Evolutionary conservation across 345 rosid genomes (phyloP), one percentile per base, ranked within the genome.

Genomic region (Camelina hispida): DNA sequence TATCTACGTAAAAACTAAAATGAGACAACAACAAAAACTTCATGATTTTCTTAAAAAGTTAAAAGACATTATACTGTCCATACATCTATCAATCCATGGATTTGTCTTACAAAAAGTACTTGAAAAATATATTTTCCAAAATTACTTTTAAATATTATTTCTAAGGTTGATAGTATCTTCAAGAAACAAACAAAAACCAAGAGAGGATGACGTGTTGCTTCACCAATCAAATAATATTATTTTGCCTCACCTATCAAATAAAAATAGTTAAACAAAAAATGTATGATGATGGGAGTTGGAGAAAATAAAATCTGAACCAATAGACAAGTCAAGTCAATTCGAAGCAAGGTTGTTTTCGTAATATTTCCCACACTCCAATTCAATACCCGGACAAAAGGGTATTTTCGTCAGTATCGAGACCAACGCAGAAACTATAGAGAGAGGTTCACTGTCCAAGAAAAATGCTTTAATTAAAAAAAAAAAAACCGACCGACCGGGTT

Each of bases 371-470:
- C 4, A 28, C 0, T 28, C 10, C 1, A 32, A n/a, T 23, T 2
- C 15, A 68, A 20, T 40, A 38, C 20, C 17, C 48, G 0, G 47
- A 63, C 46, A 76, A 70, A 75, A 68, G 71, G 76, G 52, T 48
- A 38, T 56, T 56, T 37, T 2, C 66, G 80, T 77, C 80, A 76
- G 63, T 8, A 20, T 1, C 0, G 25, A 14, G 42, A 50, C 48
- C 50, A 66, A 66, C 72, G 60, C 32, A 76, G 35, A 64, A 76
- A 69, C 38, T 30, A 56, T 38, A 9, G 42, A 25, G 30, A 38
- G 13, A 51, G 58, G 50, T 62, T 44, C 71, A 69, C 52, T 63
- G 75, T 69, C 71, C 80, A 64, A 70, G 75, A 55, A 63, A 69
- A 76, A 76, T 76, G 46, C 54, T 55, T 69, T 50, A 60, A 30